Conservation (phyloP, 306 rosid species). For the Sicyos edulis region DNA sequence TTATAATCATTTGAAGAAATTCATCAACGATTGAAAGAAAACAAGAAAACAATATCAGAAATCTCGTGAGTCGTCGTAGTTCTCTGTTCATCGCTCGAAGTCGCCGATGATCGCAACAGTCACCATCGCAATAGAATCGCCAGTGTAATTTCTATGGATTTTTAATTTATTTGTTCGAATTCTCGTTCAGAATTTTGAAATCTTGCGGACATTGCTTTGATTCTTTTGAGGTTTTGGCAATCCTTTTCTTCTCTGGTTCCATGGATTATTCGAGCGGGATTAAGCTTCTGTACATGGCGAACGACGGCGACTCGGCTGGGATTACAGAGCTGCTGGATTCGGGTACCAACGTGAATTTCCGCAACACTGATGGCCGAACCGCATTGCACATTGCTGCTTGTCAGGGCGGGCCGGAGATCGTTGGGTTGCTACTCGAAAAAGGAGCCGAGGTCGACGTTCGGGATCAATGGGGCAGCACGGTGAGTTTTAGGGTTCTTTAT, state of each 20-base stretch:
- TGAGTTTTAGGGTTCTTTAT: constrained; percentile 23
- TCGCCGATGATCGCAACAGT: not conserved
- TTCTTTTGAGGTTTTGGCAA: not conserved
- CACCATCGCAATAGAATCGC: not conserved
- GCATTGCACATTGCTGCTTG: constrained; percentile 85
- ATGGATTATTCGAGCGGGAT: constrained; percentile 32
- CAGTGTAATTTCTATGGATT: not conserved
- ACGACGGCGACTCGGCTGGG: constrained; percentile 72
- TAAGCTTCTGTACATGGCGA: constrained; percentile 69
- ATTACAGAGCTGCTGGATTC: constrained; percentile 57
- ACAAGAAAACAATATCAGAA: not conserved
- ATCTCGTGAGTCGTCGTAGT: not conserved
- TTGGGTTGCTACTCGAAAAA: constrained; percentile 49
- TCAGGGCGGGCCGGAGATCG: constrained; percentile 59
- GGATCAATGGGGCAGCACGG: constrained; percentile 95
- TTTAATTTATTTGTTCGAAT: not conserved
- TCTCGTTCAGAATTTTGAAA: constrained; percentile 7
- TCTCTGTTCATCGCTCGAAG: not conserved
- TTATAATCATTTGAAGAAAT: not conserved
- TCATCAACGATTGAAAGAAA: not conserved
- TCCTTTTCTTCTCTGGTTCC: not conserved
- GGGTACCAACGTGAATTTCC: constrained; percentile 61
- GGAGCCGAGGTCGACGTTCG: constrained; percentile 55
- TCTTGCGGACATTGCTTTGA: not conserved
- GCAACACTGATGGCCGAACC: constrained; percentile 75